Percentiles rank a stretch among this genome's conserved stretches.
phyloP scores from a whole-genome alignment of 345 rosid genomes.

The Trapa incisa region DNA sequence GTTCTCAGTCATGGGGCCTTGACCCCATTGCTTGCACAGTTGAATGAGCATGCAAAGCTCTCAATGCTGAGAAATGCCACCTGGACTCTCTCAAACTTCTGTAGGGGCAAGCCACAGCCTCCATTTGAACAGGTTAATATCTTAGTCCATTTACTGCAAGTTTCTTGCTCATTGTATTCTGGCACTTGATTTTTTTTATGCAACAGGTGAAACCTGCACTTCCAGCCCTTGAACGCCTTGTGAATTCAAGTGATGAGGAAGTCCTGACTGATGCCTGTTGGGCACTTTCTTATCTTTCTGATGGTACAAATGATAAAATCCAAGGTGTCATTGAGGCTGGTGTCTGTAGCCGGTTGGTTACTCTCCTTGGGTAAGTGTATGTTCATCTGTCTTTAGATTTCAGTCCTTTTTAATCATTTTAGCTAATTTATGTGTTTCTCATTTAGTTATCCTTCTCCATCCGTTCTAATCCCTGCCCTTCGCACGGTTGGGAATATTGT shows the following conservation, averaged over 20 bases:
- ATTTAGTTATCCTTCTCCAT: constrained; percentile 63
- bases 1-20: constrained; percentile 68
- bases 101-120: constrained; percentile 94
- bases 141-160: not conserved
- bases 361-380: constrained; percentile 63
- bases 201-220: constrained; percentile 70
- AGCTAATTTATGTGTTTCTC: not conserved
- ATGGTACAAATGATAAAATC: constrained; percentile 94
- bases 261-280: constrained; percentile 83
- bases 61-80: constrained; percentile 96
- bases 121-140: constrained; percentile 58
- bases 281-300: constrained; percentile 94
- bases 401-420: not conserved
- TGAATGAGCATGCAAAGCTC: constrained; percentile 72
- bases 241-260: constrained; percentile 31
- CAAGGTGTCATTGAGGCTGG: constrained; percentile 86
- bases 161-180: not conserved
- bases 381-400: too few species aligned
- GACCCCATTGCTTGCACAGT: constrained; percentile 49
- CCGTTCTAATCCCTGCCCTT: constrained; percentile 48
- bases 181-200: constrained; percentile 4
- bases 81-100: constrained; percentile 90
- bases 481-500: too few species aligned
- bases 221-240: constrained; percentile 69
- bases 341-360: constrained; percentile 71